Evolutionary conservation across 1,139 yeast species (phyloP).

Genomic region (Saccharomyces hybrid): DNA sequence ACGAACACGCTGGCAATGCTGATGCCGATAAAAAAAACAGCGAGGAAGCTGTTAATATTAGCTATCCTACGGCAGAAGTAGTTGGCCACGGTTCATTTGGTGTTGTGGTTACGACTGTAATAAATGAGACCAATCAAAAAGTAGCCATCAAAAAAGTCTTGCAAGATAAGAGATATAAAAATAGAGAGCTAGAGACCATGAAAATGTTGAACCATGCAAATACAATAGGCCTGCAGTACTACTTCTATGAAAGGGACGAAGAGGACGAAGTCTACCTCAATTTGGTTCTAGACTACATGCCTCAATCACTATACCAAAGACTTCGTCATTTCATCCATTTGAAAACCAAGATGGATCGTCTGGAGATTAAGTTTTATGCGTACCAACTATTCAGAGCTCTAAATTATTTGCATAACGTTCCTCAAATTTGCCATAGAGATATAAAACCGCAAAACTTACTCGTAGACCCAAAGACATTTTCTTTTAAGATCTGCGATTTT

Average conservation of each 20-base stretch:
- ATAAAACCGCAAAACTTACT: slow-evolving; percentile 92
- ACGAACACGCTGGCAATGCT: neutral
- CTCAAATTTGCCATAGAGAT: slow-evolving; percentile 92
- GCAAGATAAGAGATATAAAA: too few relatives aligned
- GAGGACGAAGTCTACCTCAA: too few relatives aligned
- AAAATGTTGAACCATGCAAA: too few relatives aligned
- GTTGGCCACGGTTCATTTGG: slow-evolving; percentile 98
- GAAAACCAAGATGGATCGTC: slow-evolving; percentile 71
- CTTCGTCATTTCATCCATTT: slow-evolving; percentile 24
- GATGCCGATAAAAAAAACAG: neutral
- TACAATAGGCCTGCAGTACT: too few relatives aligned
- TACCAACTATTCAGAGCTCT: slow-evolving; percentile 88
- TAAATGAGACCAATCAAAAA: slow-evolving; percentile 45
- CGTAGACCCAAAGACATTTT: slow-evolving; percentile 77
- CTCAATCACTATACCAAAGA: too few relatives aligned
- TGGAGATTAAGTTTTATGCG: slow-evolving; percentile 84
- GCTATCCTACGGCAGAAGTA: slow-evolving; percentile 44
- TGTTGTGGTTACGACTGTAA: slow-evolving; percentile 81
- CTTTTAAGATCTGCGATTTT: slow-evolving; percentile 88
- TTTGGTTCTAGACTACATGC: too few relatives aligned
- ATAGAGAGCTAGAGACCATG: too few relatives aligned
- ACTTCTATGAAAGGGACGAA: too few relatives aligned
- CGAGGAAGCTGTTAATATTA: slow-evolving; percentile 23
- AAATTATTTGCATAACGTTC: slow-evolving; percentile 78
- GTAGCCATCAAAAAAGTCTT: too few relatives aligned